Base-by-base conservation (phyloP, 106 monocot genomes). In the Platanthera zijinensis region DNA sequence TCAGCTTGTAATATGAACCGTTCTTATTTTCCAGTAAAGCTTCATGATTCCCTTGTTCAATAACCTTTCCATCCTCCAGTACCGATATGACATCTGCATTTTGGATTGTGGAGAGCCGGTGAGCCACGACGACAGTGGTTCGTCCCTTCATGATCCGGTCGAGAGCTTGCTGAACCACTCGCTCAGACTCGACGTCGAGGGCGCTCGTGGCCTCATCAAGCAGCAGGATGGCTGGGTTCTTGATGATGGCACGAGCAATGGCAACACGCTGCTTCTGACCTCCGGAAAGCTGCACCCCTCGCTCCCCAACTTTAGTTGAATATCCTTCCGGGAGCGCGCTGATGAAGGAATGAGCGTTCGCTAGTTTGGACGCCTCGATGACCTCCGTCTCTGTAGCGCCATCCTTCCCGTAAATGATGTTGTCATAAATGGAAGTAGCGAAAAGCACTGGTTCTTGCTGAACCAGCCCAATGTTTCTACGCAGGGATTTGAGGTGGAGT, bases 391-490 rank as follows among this genome's bases (percentile, higher is more conserved):
- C 87, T 2, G 87, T 91, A 0, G 93, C 86, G 4, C 83, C 89
- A 7, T 96, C 93, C 69, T 93, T 93, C 47, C 96, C 96, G 49
- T 96, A 96, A 52, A 84, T 59, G 57, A 93, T 93, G 89, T 96
- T 96, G 1, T 96, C 91, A 28, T 89, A 85, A 57, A 96, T 96
- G 0, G 87, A 80, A 5, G 96, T 89, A 10, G 96, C 90, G 69
- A 96, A 96, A 52, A 96, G 81, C 5, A 90, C 93, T 0, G 96
- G 96, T 77, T 96, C 96, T 77, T 96, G 96, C 76, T 96, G 93
- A 17, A 96, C 96, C 1, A 96, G 78, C 5, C 96, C 93, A 18
- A 93, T 89, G 83, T 93, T 86, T 71, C 80, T 90, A 50, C 93
- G 74, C 0, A 96, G 80, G 8, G 90, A 87, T 78, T 96, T 96